Evolutionary conservation across 1,284 basidiomycete genomes (phyloP), one percentile per base, ranked within the genome.

Genomic region (Ustilago tritici): DNA sequence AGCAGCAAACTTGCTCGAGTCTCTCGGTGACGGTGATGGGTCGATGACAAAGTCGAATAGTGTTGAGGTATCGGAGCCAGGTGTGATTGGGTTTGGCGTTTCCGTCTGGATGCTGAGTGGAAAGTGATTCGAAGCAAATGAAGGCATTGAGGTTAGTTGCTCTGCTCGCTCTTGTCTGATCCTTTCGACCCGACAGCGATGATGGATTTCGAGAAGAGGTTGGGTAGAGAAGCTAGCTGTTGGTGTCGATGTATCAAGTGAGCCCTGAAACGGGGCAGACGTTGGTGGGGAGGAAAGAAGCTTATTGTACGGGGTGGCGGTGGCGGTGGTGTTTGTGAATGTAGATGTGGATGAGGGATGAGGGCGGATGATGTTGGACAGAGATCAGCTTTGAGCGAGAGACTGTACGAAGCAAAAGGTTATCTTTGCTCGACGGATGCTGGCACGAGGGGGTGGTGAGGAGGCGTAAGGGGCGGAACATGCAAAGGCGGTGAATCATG

Each of bases 61-160:
- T 14, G 72, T 75, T 17, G 62, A 65, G 2, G 64, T 70, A 38
- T 75, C 72, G 43, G 72, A 75, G 63, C 67, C 72, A 41, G 72
- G 72, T 12, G 67, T 70, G 47, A 65, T 54, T 23, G 72, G 72
- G 38, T 53, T 70, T n/a, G 62, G 58, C 8, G 57, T 57, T 52
- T 61, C 54, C 38, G 41, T 43, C 61, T 68, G 61, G 36, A 63
- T 43, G 23, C 50, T 38, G n/a, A 61, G 54, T 0, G 11, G 31
- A 47, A 49, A 64, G n/a, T 65, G 66, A 10, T 46, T 56, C n/a
- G 53, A 41, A 15, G 61, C 47, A 41, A 62, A 73, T 9, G 65
- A 64, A 65, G 43, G 35, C 70, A 73, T 73, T 49, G 53, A 55
- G 46, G 70, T 73, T 55, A 73, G 70, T 36, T 34, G 7, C 38